A percentile compares a stretch with the other conserved stretches of the same genome.
These are phyloP conservation scores for Thermothelomyces thermophilus DNA, from an alignment of 2,329 filamentous ascomycete species.

Conservation along the genomic window DNA sequence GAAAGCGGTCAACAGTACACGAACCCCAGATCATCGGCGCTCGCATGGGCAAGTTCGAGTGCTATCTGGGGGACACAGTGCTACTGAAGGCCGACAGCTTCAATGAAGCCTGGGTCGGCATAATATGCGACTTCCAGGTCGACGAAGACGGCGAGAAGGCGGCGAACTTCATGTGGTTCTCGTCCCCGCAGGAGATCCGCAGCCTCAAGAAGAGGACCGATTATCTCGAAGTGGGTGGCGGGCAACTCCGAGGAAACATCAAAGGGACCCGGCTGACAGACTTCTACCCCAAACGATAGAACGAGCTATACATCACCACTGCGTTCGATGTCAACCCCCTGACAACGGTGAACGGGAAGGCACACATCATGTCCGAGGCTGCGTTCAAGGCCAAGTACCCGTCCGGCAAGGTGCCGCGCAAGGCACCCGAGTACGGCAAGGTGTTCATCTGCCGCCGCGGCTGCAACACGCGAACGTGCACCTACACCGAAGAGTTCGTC, in stretches of 20 bases:
- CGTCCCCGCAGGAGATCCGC: conserved; percentile 79
- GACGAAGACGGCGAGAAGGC: conserved; percentile 69
- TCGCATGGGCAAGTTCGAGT: conserved; percentile 73
- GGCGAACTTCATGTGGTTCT: conserved; percentile 94
- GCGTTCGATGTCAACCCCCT: conserved; percentile 84
- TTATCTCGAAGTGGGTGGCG: conserved; percentile 55
- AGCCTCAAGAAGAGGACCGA: conserved; percentile 76
- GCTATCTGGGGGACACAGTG: conserved; percentile 73
- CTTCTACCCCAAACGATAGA: conserved; percentile 45
- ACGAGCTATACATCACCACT: conserved; percentile 87
- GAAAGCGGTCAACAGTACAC: conserved; percentile 28
- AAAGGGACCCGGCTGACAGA: background rate
- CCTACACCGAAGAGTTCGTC: conserved; percentile 83
- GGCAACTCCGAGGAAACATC: background rate
- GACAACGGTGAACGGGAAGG: conserved; percentile 84
- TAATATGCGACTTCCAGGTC: conserved; percentile 76
- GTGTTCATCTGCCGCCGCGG: conserved; percentile 85
- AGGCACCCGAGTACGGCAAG: conserved; percentile 70
- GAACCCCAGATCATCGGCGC: conserved; percentile 65
- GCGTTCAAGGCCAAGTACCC: conserved; percentile 66
- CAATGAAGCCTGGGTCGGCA: conserved; percentile 86
- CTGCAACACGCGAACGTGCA: conserved; percentile 80
- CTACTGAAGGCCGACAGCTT: conserved; percentile 81
- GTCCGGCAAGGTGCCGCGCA: conserved; percentile 65
- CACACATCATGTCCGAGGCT: conserved; percentile 66